These are phyloP conservation scores for Alternaria postmessia DNA, from an alignment of 2,329 filamentous ascomycete genomes.

Conservation along the genomic window DNA sequence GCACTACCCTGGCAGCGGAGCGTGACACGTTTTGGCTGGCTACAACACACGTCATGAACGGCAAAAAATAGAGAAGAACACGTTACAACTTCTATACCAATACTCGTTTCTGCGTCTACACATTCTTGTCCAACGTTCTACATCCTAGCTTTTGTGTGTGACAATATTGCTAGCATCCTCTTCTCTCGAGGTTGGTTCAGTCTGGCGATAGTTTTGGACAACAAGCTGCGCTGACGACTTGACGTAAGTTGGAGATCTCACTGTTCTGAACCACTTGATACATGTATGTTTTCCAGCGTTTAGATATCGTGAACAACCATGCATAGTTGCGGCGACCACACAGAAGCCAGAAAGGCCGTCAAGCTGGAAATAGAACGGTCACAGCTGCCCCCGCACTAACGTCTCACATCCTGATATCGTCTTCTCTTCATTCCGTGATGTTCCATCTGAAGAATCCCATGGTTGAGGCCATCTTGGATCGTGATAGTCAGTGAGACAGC, in stretches of 20 bases:
- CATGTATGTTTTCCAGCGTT: background rate
- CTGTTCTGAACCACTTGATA: background rate
- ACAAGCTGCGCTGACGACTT: background rate
- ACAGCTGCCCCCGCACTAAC: background rate
- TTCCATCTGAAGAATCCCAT: background rate
- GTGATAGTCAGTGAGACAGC: background rate
- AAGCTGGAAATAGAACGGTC: background rate
- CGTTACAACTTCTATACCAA: background rate
- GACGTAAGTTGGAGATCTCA: background rate
- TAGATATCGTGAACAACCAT: background rate
- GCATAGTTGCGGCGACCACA: background rate
- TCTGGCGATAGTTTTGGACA: background rate
- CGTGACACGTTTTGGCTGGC: conserved; percentile 60
- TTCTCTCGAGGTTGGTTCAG: background rate
- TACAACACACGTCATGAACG: conserved; percentile 44
- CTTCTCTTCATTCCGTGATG: background rate
- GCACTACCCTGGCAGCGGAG: conserved; percentile 57
- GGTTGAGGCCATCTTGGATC: background rate
- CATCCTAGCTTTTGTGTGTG: background rate
- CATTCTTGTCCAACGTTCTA: background rate
- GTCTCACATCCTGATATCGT: background rate
- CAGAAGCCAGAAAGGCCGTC: background rate
- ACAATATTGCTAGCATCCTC: background rate
- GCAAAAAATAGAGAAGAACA: background rate
- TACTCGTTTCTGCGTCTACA: background rate